These are phyloP conservation scores for Pseudogymnoascus sp. DNA, from an alignment of 2,329 filamentous ascomycete genomes.

Conservation along the genomic window DNA sequence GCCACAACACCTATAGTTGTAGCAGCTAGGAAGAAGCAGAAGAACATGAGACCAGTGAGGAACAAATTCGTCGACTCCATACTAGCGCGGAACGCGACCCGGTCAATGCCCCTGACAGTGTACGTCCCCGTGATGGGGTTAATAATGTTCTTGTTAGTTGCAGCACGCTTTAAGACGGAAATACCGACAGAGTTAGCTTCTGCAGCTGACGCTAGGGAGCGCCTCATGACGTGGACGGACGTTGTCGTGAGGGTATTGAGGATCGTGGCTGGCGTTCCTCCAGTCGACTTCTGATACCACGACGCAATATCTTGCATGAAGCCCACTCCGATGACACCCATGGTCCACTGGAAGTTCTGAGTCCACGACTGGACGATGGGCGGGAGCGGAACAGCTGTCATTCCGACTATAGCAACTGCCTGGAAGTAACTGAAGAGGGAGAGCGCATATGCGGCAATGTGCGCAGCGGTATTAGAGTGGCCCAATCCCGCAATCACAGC, in stretches of 20 bases:
- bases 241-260: conserved; percentile 64
- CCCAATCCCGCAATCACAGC: conserved; percentile 84
- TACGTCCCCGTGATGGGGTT: conserved; percentile 47
- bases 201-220: conserved; percentile 28
- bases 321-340: conserved; percentile 84
- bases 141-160: conserved; percentile 47
- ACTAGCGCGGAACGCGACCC: conserved; percentile 74
- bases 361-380: conserved; percentile 90
- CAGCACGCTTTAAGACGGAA: conserved; percentile 28
- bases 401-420: conserved; percentile 81
- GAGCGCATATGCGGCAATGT: conserved; percentile 86
- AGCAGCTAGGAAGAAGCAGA: conserved; percentile 71
- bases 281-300: conserved; percentile 93
- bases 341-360: conserved; percentile 96
- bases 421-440: conserved; percentile 94
- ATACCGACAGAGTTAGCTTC: conserved; percentile 9
- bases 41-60: conserved; percentile 83
- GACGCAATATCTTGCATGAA: conserved; percentile 85
- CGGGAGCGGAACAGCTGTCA: conserved; percentile 71
- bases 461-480: conserved; percentile 87
- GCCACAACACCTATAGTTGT: conserved; percentile 62
- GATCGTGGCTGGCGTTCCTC: conserved; percentile 71
- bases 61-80: conserved; percentile 93
- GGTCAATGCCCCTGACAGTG: conserved; percentile 71
- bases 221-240: conserved; percentile 68